Percentiles rank a stretch among this genome's conserved stretches.
phyloP scores from a whole-genome alignment of 768 basidiomycete species.

The Neoboletus subvelutipes region DNA sequence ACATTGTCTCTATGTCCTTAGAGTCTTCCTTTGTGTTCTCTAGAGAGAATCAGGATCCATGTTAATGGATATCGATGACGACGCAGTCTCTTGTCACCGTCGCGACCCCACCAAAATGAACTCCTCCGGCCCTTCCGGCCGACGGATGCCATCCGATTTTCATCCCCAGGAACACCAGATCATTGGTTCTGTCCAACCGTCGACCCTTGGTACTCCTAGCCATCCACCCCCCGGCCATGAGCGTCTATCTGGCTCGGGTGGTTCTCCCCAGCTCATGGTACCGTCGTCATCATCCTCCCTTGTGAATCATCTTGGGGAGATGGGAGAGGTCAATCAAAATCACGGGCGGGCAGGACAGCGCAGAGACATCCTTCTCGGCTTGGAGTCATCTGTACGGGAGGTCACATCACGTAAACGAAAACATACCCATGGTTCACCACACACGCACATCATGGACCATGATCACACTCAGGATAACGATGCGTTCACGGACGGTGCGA shows the following conservation, averaged over 20 bases:
- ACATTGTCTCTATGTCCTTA: neutral
- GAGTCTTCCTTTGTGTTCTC: neutral
- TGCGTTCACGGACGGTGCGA: neutral
- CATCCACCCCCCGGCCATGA: neutral
- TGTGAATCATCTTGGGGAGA: neutral
- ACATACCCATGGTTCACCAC: neutral
- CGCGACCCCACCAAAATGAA: neutral
- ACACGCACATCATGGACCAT: neutral
- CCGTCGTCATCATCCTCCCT: neutral
- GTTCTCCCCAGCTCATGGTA: neutral
- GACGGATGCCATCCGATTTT: neutral
- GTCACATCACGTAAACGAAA: constrained; percentile 21
- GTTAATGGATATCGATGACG: constrained; percentile 15
- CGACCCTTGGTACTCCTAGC: neutral
- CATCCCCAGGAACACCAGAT: neutral
- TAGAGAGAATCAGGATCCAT: constrained; percentile 9
- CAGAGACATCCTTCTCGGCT: neutral
- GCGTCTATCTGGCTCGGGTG: neutral
- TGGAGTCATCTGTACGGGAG: neutral
- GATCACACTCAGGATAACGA: neutral
- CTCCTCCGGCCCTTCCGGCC: neutral
- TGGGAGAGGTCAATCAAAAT: neutral
- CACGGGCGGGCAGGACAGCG: neutral
- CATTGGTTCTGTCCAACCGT: neutral
- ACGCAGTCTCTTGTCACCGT: neutral